Conservation (phyloP, 768 basidiomycete species). For the Cystofilobasidium capitatum region DNA sequence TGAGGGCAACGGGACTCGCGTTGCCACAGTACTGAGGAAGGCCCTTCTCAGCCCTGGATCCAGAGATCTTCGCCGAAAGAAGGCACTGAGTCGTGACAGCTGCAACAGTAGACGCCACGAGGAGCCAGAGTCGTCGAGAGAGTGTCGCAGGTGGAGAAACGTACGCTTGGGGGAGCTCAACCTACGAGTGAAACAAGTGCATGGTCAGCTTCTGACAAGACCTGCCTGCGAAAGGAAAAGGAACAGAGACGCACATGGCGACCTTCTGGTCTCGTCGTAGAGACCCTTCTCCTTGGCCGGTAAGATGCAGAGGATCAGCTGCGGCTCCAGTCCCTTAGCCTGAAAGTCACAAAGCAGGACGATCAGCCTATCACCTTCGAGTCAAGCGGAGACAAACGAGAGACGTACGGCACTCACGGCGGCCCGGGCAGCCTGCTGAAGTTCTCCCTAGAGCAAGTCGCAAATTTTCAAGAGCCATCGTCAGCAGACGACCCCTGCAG, state of each 20-base stretch:
- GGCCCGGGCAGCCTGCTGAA: neutral
- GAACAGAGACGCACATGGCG: constrained; percentile 4
- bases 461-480: neutral
- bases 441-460: too few species aligned
- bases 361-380: neutral
- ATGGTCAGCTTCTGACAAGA: neutral
- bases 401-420: neutral
- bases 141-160: neutral
- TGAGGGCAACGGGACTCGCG: neutral
- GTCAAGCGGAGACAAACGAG: neutral
- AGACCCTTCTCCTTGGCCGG: constrained; percentile 7
- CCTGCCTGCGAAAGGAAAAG: neutral
- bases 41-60: constrained; percentile 8
- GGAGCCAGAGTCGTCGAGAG: neutral
- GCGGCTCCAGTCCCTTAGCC: constrained; percentile 5
- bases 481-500: neutral
- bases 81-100: constrained; percentile 23
- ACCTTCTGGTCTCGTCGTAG: constrained; percentile 18
- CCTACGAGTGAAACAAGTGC: neutral
- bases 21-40: constrained; percentile 21
- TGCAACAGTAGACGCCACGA: neutral
- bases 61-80: constrained; percentile 4
- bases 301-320: constrained; percentile 19
- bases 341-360: neutral
- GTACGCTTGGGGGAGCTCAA: constrained; percentile 2